Conservation (phyloP, 495 filamentous ascomycete genomes). For the Tuber aestivum region DNA sequence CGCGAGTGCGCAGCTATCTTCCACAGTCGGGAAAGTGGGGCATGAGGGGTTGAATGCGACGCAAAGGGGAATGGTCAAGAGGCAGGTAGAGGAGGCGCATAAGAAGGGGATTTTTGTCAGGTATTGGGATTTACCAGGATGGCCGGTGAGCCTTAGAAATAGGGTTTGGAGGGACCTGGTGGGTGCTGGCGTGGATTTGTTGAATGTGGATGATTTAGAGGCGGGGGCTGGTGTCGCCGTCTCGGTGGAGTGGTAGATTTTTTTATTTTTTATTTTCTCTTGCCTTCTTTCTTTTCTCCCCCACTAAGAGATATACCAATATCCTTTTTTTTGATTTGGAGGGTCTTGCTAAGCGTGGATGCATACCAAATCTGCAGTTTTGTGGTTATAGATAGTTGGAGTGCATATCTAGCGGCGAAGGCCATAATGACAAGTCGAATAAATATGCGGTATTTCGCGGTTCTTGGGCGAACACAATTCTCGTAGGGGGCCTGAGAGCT, state of each 20-base stretch:
- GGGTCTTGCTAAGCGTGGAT: background rate
- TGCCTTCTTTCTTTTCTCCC: conserved; percentile 43
- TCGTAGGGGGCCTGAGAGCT: no score
- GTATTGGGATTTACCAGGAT: conserved; percentile 74
- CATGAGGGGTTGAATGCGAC: conserved; percentile 44
- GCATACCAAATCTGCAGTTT: background rate
- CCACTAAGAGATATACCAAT: background rate
- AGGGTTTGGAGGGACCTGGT: conserved; percentile 68
- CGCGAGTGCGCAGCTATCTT: conserved; percentile 42
- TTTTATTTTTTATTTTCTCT: no score
- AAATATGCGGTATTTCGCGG: background rate
- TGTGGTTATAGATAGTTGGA: background rate
- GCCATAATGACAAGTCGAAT: background rate
- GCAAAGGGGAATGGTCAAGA: conserved; percentile 58
- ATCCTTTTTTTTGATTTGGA: background rate
- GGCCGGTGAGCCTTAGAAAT: conserved; percentile 67
- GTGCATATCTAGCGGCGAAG: background rate
- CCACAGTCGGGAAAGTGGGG: conserved; percentile 49
- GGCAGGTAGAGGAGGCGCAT: conserved; percentile 64
- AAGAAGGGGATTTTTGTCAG: conserved; percentile 62
- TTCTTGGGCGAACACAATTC: background rate
- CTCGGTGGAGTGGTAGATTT: conserved; percentile 31
- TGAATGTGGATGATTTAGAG: conserved; percentile 74
- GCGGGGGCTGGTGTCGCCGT: conserved; percentile 51
- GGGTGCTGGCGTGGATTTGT: conserved; percentile 61